A percentile compares a stretch with the other conserved stretches of the same genome.
These are phyloP conservation scores for Acanthamoeba sp. DNA, from an alignment of 208 protist species.

Conservation along the genomic window DNA sequence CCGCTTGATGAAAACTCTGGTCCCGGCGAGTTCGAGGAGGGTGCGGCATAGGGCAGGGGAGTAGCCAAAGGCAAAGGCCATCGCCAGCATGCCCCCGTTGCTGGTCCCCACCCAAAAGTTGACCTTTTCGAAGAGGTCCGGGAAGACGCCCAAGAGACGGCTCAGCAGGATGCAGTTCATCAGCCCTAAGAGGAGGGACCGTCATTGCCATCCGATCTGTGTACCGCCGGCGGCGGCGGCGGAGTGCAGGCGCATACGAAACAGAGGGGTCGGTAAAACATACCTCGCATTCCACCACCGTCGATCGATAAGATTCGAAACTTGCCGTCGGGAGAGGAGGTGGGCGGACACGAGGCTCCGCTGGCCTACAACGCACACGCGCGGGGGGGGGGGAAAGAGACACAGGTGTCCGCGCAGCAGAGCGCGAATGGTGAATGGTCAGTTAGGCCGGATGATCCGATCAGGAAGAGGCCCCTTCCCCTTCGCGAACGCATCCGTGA, in stretches of 20 bases:
- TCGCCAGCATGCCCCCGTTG: constrained; percentile 76
- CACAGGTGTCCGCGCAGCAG: background rate
- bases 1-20: background rate
- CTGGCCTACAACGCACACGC: no score
- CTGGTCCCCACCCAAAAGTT: constrained; percentile 76
- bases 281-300: constrained; percentile 67
- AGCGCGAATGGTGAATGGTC: no score
- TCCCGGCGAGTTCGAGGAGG: constrained; percentile 50
- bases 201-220: background rate
- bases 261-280: no score
- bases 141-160: constrained; percentile 77
- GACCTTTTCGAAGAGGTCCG: constrained; percentile 78
- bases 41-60: constrained; percentile 4
- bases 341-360: background rate
- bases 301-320: constrained; percentile 27
- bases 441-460: no score
- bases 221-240: background rate
- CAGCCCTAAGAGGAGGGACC: constrained; percentile 56
- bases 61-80: constrained; percentile 74
- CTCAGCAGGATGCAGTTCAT: constrained; percentile 78
- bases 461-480: no score
- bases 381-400: background rate
- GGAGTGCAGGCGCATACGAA: background rate
- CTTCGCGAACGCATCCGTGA: no score
- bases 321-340: background rate